Base-by-base conservation (phyloP, 345 rosid genomes). In the Triadica sebifera region DNA sequence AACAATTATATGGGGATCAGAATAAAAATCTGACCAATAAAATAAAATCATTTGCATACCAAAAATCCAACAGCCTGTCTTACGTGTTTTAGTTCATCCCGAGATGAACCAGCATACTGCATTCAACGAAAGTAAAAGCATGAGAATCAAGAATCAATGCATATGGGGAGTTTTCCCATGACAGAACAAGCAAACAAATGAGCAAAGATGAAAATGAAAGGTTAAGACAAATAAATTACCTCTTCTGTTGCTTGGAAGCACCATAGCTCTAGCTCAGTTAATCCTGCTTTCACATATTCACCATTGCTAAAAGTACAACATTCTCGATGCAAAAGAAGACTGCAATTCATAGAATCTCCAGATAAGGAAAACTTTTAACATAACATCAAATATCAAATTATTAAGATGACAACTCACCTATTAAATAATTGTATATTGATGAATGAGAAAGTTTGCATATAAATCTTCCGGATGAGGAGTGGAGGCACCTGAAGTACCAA, bases 271-370 rank as follows among this genome's bases (percentile, higher is more conserved):
- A 96, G 84, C 87, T 93, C 98, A 55, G 99, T 98, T 81, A 96
- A 87, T 62, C 99, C 99, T 67, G 99, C 49, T 82, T 96, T 96
- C 43, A 96, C 98, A 77, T 85, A 91, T 83, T 95, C 99, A 52
- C 99, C 98, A 49, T 96, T 96, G 85, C 98, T 96, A 76, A 96
- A 96, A 78, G 98, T 93, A 86, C 99, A 96, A 20, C 99, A 96
- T 84, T 96, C 99, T 37, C 97, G 96, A 38, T 96, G 97, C 66
- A 96, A 83, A 68, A 95, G 99, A 74, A 96, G 93, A 81, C 97
- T 93, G 82, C 67, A 81, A 59, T 71, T 70, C 29, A 61, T 25
- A 69, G 78, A 57, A 78, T 66, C 16, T 78, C 38, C 52, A 56
- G 68, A 29, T 69, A 57, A 73, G 24, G 72, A 74, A 73, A 19